Base-by-base conservation (phyloP, 1,284 basidiomycete genomes). In the Leccinum fuscescens region DNA sequence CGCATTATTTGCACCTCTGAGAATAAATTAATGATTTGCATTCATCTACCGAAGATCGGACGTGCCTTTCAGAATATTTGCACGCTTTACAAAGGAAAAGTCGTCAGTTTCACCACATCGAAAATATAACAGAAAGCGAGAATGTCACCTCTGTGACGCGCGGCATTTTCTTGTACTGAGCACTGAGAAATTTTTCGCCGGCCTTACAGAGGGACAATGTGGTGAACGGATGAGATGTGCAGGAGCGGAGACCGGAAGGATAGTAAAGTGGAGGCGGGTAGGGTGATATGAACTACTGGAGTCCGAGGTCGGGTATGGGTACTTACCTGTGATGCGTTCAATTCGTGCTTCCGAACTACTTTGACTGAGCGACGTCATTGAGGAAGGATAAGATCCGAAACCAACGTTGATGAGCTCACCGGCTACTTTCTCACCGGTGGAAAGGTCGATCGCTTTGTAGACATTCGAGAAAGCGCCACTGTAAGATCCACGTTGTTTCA, bases 1-100 rank as follows among this genome's bases (percentile, higher is more conserved):
- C 96, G 92, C 97, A 99, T 99, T 70, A 99, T 99, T 77, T 98
- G 95, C 5, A 99, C 97, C 86, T 99, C 97, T 92, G 70, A 14
- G 63, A 22, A 63, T 12, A 52, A 15, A 52, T 54, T 62, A 24
- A 64, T 59, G 27, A 55, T 58, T 17, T 9, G 17, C 22, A n/a
- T 9, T 29, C 7, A 17, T 20, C 9, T 58, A 22, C 3, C 8
- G 14, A 37, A 35, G 6, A 35, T n/a, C 37, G 29, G 35, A 35
- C 58, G 51, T 58, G 86, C 90, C 90, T 85, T 99, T 99, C 68
- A 99, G 86, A 61, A 99, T 98, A 74, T 98, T 98, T 64, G 96
- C 90, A 66, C 97, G 93, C 96, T 99, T 78, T 67, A 65, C 1
- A 59, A 64, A 62, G 65, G 55, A 67, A 55, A 33, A 9, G 55